phyloP scores from a whole-genome alignment of 805 yeast genomes.

The Wickerhamiella galacta region DNA sequence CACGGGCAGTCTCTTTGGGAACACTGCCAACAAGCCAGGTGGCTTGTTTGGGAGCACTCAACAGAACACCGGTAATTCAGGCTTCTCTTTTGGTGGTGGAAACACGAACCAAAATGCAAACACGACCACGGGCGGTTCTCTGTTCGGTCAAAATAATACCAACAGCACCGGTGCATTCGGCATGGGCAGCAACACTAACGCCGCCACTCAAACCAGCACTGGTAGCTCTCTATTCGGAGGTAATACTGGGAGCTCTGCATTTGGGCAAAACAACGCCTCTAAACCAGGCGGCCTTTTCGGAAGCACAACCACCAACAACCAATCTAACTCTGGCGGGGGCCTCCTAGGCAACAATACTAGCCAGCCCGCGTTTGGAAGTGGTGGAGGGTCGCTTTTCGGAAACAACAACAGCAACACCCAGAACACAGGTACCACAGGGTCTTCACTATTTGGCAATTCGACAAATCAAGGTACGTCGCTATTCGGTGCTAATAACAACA shows the following conservation, averaged over 20 bases:
- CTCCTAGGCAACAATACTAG: slow-evolving; percentile 18
- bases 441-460: not conserved
- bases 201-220: not conserved
- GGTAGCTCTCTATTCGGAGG: slow-evolving; percentile 1
- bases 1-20: slow-evolving; percentile 1
- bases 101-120: not conserved
- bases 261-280: slow-evolving; percentile 10
- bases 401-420: too few relatives aligned
- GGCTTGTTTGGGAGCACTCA: slow-evolving; percentile 21
- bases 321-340: slow-evolving; percentile 13
- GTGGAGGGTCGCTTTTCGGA: too few relatives aligned
- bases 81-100: slow-evolving; percentile 2
- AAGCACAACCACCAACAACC: slow-evolving; percentile 15
- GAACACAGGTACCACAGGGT: too few relatives aligned
- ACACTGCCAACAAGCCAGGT: slow-evolving; percentile 12
- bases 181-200: not conserved
- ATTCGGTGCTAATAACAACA: not conserved
- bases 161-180: not conserved
- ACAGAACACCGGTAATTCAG: slow-evolving; percentile 10
- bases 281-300: slow-evolving; percentile 29
- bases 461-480: not conserved
- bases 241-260: slow-evolving; percentile 4
- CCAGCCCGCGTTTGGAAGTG: slow-evolving; percentile 9
- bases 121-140: slow-evolving; percentile 1
- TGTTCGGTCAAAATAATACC: slow-evolving; percentile 3